Conservation (phyloP, 495 filamentous ascomycete genomes). For the Mytilinidion resinicola region DNA sequence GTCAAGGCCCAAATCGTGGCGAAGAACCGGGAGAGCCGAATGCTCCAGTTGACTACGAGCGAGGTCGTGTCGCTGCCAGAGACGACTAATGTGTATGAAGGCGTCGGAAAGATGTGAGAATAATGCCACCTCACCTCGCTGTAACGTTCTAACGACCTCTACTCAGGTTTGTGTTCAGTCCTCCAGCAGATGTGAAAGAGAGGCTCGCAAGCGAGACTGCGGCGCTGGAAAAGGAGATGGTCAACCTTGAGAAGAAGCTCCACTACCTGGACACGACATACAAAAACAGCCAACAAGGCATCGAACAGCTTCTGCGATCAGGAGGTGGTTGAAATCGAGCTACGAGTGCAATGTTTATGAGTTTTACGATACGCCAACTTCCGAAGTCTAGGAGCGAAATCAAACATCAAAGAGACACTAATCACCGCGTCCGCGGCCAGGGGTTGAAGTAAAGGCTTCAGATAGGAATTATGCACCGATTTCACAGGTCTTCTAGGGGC, state of each 20-base stretch:
- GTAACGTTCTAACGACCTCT: too few species aligned
- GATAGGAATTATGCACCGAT: too few species aligned
- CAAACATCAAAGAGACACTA: too few species aligned
- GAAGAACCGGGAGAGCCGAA: conserved; percentile 83
- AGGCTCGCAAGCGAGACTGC: conserved; percentile 69
- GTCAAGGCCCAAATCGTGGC: conserved; percentile 77
- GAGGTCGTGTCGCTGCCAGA: conserved; percentile 74
- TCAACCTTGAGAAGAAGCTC: conserved; percentile 78
- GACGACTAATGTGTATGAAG: conserved; percentile 82
- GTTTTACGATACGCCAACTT: too few species aligned
- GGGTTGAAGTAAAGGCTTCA: too few species aligned
- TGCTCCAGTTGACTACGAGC: conserved; percentile 78
- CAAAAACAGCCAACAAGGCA: conserved; percentile 83
- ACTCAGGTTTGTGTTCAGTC: conserved; percentile 78
- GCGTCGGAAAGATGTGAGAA: conserved; percentile 90
- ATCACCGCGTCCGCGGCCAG: too few species aligned
- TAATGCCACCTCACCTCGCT: neutral
- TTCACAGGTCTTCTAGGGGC: too few species aligned
- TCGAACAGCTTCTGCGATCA: conserved; percentile 74
- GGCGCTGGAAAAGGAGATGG: conserved; percentile 68
- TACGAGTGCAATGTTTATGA: too few species aligned
- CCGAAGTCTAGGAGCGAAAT: too few species aligned
- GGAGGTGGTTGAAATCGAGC: conserved; percentile 34
- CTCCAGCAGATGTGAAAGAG: conserved; percentile 64
- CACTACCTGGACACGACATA: conserved; percentile 91